Evolutionary conservation across 257 asterid species (phyloP).

Genomic region (Solanum pinnatisectum): DNA sequence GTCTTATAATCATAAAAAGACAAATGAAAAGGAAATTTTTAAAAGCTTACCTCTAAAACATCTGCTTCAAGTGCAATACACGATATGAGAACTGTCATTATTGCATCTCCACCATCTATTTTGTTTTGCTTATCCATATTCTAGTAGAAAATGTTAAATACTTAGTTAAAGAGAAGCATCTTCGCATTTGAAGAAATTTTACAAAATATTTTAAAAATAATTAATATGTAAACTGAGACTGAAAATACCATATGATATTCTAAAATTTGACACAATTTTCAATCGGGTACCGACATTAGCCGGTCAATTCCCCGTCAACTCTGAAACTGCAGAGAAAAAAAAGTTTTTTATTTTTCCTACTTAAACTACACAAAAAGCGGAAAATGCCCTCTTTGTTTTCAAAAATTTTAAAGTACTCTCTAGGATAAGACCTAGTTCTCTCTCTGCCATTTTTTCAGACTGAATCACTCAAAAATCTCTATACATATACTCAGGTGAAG

Average conservation of each 20-base stretch:
- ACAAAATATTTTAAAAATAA: background rate
- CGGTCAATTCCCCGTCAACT: constrained; percentile 2
- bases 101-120: too few relatives aligned
- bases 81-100: too few relatives aligned
- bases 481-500: background rate
- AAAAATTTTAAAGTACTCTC: constrained; percentile 21
- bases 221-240: background rate
- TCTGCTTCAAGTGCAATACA: too few relatives aligned
- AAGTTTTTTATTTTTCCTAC: background rate
- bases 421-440: constrained; percentile 9
- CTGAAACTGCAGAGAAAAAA: background rate
- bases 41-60: too few relatives aligned
- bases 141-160: too few relatives aligned
- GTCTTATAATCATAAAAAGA: too few relatives aligned
- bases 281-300: background rate
- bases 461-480: background rate
- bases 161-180: too few relatives aligned
- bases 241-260: background rate
- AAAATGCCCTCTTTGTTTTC: constrained; percentile 23
- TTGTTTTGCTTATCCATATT: too few relatives aligned
- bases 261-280: background rate
- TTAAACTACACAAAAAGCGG: background rate
- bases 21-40: too few relatives aligned
- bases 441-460: constrained; percentile 10
- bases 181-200: too few relatives aligned